Percentiles rank a stretch among this genome's conserved stretches.
Evolutionary conservation across 2,329 filamentous ascomycete genomes (phyloP).

Genomic region (Paecilomyces sp.): DNA sequence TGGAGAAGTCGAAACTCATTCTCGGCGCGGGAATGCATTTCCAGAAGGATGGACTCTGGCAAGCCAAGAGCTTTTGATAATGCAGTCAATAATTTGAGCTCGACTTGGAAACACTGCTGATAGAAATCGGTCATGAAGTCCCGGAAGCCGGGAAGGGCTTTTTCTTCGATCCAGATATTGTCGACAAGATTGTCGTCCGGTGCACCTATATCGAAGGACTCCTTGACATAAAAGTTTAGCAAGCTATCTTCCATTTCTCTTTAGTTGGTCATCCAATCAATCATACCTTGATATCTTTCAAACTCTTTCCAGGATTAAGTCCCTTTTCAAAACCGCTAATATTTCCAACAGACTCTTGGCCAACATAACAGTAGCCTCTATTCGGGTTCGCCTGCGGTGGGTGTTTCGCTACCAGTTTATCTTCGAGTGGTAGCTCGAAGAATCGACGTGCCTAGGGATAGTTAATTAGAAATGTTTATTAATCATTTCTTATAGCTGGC

Average conservation of each 20-base stretch:
- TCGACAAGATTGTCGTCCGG: neutral
- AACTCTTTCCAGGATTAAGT: neutral
- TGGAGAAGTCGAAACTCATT: constrained; percentile 64
- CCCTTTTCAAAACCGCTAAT: constrained; percentile 18
- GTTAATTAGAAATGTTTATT: neutral
- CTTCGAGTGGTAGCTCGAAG: constrained; percentile 16
- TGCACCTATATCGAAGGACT: constrained; percentile 4
- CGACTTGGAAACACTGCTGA: neutral
- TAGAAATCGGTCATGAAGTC: constrained; percentile 1
- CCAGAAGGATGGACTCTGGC: constrained; percentile 58
- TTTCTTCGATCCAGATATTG: constrained; percentile 3
- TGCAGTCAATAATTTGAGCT: neutral
- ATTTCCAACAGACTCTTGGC: constrained; percentile 19
- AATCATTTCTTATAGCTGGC: neutral
- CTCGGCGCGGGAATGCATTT: constrained; percentile 56
- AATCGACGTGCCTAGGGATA: constrained; percentile 11
- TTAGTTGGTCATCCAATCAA: neutral
- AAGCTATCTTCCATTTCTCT: neutral
- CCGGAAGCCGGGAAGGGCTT: neutral
- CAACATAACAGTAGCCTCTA: constrained; percentile 23
- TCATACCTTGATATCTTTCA: constrained; percentile 2
- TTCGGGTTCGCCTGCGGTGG: constrained; percentile 21
- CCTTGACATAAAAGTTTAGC: neutral
- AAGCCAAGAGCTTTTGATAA: neutral
- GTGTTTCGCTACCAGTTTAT: constrained; percentile 23